Conservation (phyloP, 176 grass and related monocot genomes). For the Poa pratensis region DNA sequence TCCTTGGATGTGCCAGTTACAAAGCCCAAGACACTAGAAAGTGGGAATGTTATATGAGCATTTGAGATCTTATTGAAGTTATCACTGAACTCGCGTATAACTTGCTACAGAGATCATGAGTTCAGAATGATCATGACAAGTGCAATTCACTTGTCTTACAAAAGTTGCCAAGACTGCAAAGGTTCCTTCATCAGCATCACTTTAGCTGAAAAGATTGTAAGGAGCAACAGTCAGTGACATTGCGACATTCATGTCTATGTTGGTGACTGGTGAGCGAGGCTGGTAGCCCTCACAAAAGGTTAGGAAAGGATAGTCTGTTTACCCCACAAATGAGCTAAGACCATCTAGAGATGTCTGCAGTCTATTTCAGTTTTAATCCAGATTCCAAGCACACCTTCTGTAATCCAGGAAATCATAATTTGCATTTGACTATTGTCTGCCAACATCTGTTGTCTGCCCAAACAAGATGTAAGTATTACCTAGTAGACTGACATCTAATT, state of each 20-base stretch:
- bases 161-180: background rate
- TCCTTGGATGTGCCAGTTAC: slow-evolving; percentile 18
- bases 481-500: slow-evolving; percentile 9
- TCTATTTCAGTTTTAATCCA: background rate
- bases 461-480: background rate
- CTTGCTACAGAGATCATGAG: background rate
- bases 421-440: background rate
- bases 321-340: background rate
- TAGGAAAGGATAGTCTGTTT: background rate
- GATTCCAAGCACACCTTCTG: slow-evolving; percentile 24
- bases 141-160: background rate
- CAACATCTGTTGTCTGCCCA: background rate
- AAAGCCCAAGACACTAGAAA: slow-evolving; percentile 5
- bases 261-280: slow-evolving; percentile 3
- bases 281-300: slow-evolving; percentile 19
- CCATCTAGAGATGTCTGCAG: background rate
- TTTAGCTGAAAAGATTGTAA: slow-evolving; percentile 33
- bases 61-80: background rate
- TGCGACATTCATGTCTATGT: background rate
- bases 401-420: background rate
- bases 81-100: background rate
- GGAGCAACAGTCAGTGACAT: background rate
- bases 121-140: background rate
- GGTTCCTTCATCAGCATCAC: slow-evolving; percentile 3
- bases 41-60: background rate